These are phyloP conservation scores for Sapria himalayana DNA, from an alignment of 345 rosid genomes.

Conservation along the genomic window DNA sequence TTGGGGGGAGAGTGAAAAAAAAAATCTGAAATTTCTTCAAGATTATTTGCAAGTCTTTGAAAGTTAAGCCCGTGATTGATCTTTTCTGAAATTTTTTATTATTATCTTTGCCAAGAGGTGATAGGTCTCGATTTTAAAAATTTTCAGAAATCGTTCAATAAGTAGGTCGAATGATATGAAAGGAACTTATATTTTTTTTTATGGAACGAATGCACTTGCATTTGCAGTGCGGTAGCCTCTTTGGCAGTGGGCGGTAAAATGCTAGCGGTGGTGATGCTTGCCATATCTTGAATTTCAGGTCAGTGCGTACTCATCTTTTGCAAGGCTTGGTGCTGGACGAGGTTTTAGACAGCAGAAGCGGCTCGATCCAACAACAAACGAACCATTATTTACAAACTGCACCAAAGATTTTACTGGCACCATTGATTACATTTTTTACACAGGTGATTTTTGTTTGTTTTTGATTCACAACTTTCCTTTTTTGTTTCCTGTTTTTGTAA, in stretches of 20 bases:
- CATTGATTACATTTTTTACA: conserved; percentile 82
- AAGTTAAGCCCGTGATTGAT: no score
- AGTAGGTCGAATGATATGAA: no score
- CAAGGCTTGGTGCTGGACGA: conserved; percentile 38
- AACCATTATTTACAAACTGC: conserved; percentile 87
- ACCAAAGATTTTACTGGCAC: conserved; percentile 90
- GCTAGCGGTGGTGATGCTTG: conserved; percentile 7
- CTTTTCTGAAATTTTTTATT: no score
- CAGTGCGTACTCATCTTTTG: conserved; percentile 91
- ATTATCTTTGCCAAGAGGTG: no score
- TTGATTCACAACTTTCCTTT: not conserved
- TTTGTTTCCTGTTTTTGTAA: not conserved
- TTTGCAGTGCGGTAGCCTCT: no score
- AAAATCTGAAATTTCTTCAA: no score
- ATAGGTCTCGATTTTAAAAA: no score
- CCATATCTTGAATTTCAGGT: conserved; percentile 31
- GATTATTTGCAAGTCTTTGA: no score
- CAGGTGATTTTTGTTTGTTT: conserved; percentile 25
- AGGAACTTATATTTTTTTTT: no score
- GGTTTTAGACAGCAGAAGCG: conserved; percentile 63
- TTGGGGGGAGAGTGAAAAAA: no score
- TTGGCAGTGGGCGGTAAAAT: not conserved
- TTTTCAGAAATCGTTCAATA: no score
- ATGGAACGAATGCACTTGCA: no score
- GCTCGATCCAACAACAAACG: conserved; percentile 72